Conservation (phyloP, 768 basidiomycete genomes). For the Kwoniella mangroviensis region DNA sequence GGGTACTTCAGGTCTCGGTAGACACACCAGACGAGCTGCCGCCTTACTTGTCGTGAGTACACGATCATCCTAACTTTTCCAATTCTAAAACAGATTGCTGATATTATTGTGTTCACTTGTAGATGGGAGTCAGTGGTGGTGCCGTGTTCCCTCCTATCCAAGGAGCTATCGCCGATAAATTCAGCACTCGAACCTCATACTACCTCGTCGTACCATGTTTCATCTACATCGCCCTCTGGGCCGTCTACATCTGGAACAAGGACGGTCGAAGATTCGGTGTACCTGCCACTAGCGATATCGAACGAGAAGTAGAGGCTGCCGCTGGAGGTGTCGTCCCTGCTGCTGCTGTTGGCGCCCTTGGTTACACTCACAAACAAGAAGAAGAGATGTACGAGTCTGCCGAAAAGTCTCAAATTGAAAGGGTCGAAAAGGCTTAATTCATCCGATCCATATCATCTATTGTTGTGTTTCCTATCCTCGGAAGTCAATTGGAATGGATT, state of each 20-base stretch:
- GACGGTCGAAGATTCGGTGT: slow-evolving; percentile 38
- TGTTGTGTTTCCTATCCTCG: no score
- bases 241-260: slow-evolving; percentile 52
- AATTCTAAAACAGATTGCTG: not conserved
- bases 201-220: slow-evolving; percentile 50
- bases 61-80: not conserved
- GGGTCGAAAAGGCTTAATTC: slow-evolving; percentile 26
- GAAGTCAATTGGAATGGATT: not conserved
- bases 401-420: slow-evolving; percentile 26
- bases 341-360: slow-evolving; percentile 27
- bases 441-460: no score
- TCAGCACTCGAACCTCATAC: slow-evolving; percentile 46
- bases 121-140: slow-evolving; percentile 46
- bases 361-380: slow-evolving; percentile 25
- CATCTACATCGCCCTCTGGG: slow-evolving; percentile 48
- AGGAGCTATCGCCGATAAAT: slow-evolving; percentile 56
- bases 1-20: slow-evolving; percentile 55
- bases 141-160: slow-evolving; percentile 57
- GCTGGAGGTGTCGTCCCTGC: slow-evolving; percentile 19
- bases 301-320: slow-evolving; percentile 22
- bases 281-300: slow-evolving; percentile 15
- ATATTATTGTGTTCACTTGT: not conserved
- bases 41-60: slow-evolving; percentile 55
- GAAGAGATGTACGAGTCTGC: slow-evolving; percentile 12
- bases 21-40: slow-evolving; percentile 57